Conservation (phyloP, 108 stramenopile genomes). For the Nitzschia sp. region DNA sequence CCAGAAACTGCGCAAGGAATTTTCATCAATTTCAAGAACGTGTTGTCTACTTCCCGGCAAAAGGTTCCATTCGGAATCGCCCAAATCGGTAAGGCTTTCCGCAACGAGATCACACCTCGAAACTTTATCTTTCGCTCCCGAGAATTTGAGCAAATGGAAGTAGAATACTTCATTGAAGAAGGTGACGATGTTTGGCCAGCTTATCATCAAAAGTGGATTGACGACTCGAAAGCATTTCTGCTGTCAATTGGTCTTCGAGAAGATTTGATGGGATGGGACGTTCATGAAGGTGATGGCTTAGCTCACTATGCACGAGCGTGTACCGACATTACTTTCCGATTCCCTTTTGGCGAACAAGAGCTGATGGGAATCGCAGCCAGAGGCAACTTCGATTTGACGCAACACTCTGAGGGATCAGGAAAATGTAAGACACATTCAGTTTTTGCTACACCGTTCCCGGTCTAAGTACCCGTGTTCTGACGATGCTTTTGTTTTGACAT, state of each 20-base stretch:
- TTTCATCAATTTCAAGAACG: slow-evolving; percentile 96
- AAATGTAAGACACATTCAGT: slow-evolving; percentile 53
- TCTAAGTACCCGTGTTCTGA: too few relatives aligned
- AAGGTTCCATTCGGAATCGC: slow-evolving; percentile 96
- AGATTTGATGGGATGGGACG: slow-evolving; percentile 89
- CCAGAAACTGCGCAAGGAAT: slow-evolving; percentile 99
- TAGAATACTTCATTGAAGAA: slow-evolving; percentile 92
- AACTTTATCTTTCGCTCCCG: slow-evolving; percentile 97
- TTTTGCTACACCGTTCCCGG: neutral
- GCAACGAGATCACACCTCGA: slow-evolving; percentile 97
- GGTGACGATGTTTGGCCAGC: slow-evolving; percentile 87
- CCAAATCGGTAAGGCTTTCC: slow-evolving; percentile 97
- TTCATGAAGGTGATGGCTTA: slow-evolving; percentile 87
- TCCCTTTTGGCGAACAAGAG: slow-evolving; percentile 96
- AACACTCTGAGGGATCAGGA: slow-evolving; percentile 88
- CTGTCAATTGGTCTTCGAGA: slow-evolving; percentile 73
- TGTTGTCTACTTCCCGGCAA: slow-evolving; percentile 68
- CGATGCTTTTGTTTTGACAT: too few relatives aligned
- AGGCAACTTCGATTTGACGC: slow-evolving; percentile 93
- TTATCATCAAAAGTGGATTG: slow-evolving; percentile 88
- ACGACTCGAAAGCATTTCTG: slow-evolving; percentile 73
- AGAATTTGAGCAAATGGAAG: slow-evolving; percentile 99
- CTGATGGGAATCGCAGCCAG: slow-evolving; percentile 98
- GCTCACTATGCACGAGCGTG: slow-evolving; percentile 98
- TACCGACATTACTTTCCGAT: slow-evolving; percentile 96